Evolutionary conservation across 225 moss, liverwort and hornwort genomes (phyloP).

Genomic region (Neckera pumila): DNA sequence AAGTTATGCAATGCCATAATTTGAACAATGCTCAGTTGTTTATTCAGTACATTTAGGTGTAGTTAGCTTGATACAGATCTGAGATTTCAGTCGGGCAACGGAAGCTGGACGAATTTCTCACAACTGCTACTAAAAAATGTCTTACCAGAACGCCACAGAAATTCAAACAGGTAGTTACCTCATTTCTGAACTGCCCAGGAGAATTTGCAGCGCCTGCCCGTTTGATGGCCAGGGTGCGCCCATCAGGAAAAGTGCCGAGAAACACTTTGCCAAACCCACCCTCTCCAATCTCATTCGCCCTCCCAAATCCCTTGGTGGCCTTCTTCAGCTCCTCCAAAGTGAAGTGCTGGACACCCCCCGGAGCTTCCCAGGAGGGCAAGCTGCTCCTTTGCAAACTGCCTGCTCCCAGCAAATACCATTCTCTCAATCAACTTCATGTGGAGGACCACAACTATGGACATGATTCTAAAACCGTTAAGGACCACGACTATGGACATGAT

Average conservation of each 20-base stretch:
- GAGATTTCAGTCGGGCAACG: neutral
- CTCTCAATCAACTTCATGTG: neutral
- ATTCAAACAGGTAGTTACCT: neutral
- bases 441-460: neutral
- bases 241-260: constrained; percentile 3
- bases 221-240: constrained; percentile 13
- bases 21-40: no score
- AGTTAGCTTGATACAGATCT: neutral
- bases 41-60: no score
- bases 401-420: no score
- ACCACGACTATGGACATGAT: neutral
- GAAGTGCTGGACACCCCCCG: neutral
- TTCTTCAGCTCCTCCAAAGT: constrained; percentile 9
- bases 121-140: neutral
- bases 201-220: neutral
- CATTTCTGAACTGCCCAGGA: constrained; percentile 15
- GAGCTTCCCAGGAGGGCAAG: no score
- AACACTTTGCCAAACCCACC: constrained; percentile 32
- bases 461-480: no score
- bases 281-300: constrained; percentile 13
- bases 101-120: neutral
- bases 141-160: neutral
- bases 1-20: no score
- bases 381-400: no score
- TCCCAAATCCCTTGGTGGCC: constrained; percentile 14